These are phyloP conservation scores for Rhodocollybia butyracea DNA, from an alignment of 768 basidiomycete genomes.

Conservation along the genomic window DNA sequence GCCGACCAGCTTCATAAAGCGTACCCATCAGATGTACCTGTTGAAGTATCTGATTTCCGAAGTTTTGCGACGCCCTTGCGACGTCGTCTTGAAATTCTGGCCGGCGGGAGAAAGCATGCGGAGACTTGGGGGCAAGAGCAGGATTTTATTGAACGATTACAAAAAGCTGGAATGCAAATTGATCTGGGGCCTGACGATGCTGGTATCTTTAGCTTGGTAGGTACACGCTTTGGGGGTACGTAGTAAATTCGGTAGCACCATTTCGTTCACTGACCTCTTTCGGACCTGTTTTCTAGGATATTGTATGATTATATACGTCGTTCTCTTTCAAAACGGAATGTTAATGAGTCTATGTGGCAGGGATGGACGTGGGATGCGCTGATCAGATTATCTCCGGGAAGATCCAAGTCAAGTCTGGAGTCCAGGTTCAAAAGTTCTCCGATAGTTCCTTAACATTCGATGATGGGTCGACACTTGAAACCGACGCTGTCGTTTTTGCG, in stretches of 20 bases:
- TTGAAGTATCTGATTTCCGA: constrained; percentile 3
- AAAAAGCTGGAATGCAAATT: neutral
- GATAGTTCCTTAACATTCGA: constrained; percentile 31
- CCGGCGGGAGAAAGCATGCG: neutral
- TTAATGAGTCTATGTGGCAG: constrained; percentile 8
- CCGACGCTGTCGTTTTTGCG: constrained; percentile 46
- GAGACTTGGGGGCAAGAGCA: neutral
- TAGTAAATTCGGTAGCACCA: neutral
- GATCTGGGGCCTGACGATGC: neutral
- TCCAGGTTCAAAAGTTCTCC: constrained; percentile 34
- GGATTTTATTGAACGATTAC: neutral
- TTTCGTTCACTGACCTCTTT: neutral
- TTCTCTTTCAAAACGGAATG: neutral
- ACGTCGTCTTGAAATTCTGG: neutral
- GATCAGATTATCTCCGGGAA: constrained; percentile 50
- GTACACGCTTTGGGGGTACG: neutral
- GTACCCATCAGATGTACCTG: neutral
- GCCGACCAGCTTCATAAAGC: neutral
- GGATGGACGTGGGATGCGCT: constrained; percentile 45
- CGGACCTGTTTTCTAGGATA: neutral
- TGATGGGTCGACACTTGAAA: constrained; percentile 33
- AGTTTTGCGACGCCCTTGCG: neutral
- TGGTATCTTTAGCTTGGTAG: neutral
- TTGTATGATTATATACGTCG: neutral
- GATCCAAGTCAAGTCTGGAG: constrained; percentile 55